Evolutionary conservation across 352 stramenopile species (phyloP), one percentile per base, ranked within the genome.

Genomic region (Thalassiosira allenii): DNA sequence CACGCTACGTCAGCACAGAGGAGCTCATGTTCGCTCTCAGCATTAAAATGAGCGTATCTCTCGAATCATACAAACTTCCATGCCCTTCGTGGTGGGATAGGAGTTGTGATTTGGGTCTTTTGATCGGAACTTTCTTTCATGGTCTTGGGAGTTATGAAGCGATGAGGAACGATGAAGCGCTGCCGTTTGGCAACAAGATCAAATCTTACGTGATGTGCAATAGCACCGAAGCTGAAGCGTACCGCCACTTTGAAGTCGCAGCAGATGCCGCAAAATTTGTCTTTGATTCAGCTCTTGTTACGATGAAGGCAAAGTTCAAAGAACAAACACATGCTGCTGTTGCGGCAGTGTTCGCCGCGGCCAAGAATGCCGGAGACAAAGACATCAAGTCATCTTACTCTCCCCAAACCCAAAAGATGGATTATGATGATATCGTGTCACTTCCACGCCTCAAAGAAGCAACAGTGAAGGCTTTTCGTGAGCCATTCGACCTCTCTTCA

Each of bases 101-200:
- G 25, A 87, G 74, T 32, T 94, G 90, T 83, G 90, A 94, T 73
- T 78, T 94, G 51, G 89, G 78, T 23, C 73, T 94, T 34, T 22
- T 94, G 9, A 70, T 94, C 33, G 90, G 90, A 41, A 91, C 90
- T 49, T 93, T 94, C 76, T 80, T 94, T 63, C 90, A 94, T 80
- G 90, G 90, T 17, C 68, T 94, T 59, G 88, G 90, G 1, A 94
- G 93, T 61, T 94, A 93, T 61, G 83, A 92, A 68, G 62, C 84
- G 22, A 94, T 94, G 88, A 68, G 81, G 23, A 81, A 87, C 30
- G 90, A 94, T 65, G 77, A 89, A 56, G 79, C 89, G n/a, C 77
- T 94, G 29, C 84, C 88, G 11, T 94, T 94, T 63, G 44, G 61
- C 0, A 73, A 61, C 27, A 89, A 83, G 56, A 91, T 94, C n/a